A percentile compares a stretch with the other conserved stretches of the same genome.
Evolutionary conservation across 257 asterid genomes (phyloP).

Genomic region (Asclepias syriaca): DNA sequence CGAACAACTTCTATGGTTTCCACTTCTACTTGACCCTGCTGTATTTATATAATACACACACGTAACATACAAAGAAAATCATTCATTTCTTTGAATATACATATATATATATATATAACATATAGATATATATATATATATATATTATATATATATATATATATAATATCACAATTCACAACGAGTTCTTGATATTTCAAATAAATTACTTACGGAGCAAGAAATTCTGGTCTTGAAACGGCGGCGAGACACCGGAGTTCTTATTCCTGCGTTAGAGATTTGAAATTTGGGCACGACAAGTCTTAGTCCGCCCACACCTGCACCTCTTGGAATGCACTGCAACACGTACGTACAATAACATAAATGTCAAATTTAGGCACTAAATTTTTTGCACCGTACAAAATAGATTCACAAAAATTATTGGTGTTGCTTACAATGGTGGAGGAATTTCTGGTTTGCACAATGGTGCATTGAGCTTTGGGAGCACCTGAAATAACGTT

Average conservation of each 20-base stretch:
- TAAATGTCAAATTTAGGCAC: too few species aligned
- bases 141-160: too few species aligned
- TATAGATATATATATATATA: too few species aligned
- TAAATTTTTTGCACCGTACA: too few species aligned
- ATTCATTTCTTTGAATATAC: too few species aligned
- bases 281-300: slow-evolving; percentile 16
- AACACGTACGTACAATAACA: neutral
- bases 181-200: too few species aligned
- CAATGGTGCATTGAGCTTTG: neutral
- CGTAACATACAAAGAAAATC: neutral
- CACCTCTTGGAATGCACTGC: slow-evolving; percentile 12
- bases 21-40: slow-evolving; percentile 35
- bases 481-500: slow-evolving; percentile 11
- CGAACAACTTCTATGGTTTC: slow-evolving; percentile 43
- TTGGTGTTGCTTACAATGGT: neutral
- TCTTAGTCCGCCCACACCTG: slow-evolving; percentile 1
- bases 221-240: slow-evolving; percentile 19
- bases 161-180: too few species aligned
- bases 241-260: slow-evolving; percentile 5
- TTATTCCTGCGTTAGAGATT: slow-evolving; percentile 7
- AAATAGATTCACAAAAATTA: too few species aligned
- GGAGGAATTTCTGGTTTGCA: slow-evolving; percentile 1
- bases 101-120: too few species aligned
- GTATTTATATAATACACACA: neutral
- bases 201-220: slow-evolving; percentile 15